Base-by-base conservation (phyloP, 169 alveolate genomes). In the Plasmodium reichenowi region DNA sequence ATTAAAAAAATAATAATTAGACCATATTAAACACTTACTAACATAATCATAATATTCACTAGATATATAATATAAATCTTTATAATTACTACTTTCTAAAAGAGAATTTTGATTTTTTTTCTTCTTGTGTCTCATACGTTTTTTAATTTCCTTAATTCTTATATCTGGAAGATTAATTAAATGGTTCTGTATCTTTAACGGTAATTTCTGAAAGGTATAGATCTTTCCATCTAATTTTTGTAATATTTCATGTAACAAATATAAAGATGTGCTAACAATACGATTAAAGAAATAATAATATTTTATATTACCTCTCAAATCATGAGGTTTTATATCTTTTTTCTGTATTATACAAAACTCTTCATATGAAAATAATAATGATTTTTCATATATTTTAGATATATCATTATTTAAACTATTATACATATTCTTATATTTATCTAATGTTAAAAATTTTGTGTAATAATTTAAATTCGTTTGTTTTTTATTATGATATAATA, bases 251-350 rank as follows among this genome's bases (percentile, higher is more conserved):
- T 32, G 29, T 2, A 66, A 9, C 6, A 76, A 62, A 15, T 24
- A 47, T 1, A 45, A 29, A 48, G 66, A 45, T 6, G 88, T 76
- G 20, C 24, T 10, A 3, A 64, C 56, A 13, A 13, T 10, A 2
- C 76, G 17, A 56, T 76, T 20, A 76, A 63, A 76, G 0, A 60
- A 67, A 20, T 47, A 63, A 64, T 76, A 64, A 66, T 76, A 76
- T 76, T 63, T 76, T 64, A 29, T 68, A 48, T 47, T 48, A 48
- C 76, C 76, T 22, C 2, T 20, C 29, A n/a, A 3, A 20, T 45
- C 5, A 10, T 15, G 9, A 15, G 22, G 24, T 62, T 63, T 13
- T 75, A 54, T 7, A 24, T n/a, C 13, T 47, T 20, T 45, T n/a
- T 50, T 6, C 5, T 50, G 22, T 2, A 50, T 13, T 13, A 13